Evolutionary conservation across 441 rosid genomes (phyloP).

Genomic region (Populus tomentosa): DNA sequence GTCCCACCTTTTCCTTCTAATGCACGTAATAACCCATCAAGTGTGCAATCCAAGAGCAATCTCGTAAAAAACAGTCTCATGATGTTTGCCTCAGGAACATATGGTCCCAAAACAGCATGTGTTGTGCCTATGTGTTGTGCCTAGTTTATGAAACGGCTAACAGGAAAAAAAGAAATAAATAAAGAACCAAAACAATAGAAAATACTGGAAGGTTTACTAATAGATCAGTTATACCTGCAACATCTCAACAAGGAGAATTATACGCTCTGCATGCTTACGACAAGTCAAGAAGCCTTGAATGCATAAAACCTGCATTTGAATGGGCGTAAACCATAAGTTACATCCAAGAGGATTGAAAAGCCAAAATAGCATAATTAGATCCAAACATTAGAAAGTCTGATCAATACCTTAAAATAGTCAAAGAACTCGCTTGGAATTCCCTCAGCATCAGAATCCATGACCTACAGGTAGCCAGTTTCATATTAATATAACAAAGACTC

Average conservation of each 20-base stretch:
- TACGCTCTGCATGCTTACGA: slow-evolving; percentile 93
- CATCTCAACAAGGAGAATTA: slow-evolving; percentile 96
- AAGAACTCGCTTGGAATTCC: slow-evolving; percentile 97
- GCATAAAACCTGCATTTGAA: slow-evolving; percentile 67
- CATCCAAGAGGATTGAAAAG: background rate
- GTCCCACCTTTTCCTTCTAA: background rate
- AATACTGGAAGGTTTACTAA: background rate
- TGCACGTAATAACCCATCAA: background rate
- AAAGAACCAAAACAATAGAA: background rate
- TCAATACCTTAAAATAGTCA: slow-evolving; percentile 82
- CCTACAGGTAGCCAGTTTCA: slow-evolving; percentile 30
- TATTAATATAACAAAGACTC: slow-evolving; percentile 2
- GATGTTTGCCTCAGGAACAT: background rate
- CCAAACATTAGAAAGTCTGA: slow-evolving; percentile 7
- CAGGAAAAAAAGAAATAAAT: background rate
- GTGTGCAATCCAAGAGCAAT: background rate
- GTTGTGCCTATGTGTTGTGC: background rate
- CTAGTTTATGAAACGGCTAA: background rate
- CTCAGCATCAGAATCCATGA: slow-evolving; percentile 99
- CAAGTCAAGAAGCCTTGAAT: slow-evolving; percentile 98
- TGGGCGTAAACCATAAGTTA: background rate
- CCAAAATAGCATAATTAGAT: background rate
- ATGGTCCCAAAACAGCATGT: background rate
- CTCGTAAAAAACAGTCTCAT: background rate
- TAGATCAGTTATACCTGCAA: slow-evolving; percentile 60